phyloP scores from a whole-genome alignment of 345 rosid species.

The Mercurialis annua region DNA sequence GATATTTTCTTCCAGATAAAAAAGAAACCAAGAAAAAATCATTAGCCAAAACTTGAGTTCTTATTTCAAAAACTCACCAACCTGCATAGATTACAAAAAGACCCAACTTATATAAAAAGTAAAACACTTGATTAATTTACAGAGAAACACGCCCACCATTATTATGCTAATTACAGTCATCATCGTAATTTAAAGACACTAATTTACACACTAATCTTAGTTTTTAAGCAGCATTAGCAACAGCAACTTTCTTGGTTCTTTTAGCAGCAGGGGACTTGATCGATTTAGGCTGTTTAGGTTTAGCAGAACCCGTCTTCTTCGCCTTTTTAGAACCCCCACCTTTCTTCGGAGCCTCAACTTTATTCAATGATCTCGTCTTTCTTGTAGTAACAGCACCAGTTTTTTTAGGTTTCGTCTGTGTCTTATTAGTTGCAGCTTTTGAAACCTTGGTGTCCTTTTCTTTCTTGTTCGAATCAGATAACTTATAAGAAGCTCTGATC shows the following conservation, averaged over 20 bases:
- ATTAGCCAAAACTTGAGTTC: too few species aligned
- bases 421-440: not conserved
- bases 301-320: constrained; percentile 35
- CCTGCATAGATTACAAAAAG: not conserved
- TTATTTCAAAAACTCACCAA: too few species aligned
- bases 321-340: constrained; percentile 30
- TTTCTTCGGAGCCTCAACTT: constrained; percentile 31
- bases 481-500: constrained; percentile 83
- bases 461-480: constrained; percentile 33
- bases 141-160: not conserved
- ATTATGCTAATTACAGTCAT: not conserved
- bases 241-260: constrained; percentile 44
- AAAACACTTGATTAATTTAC: not conserved
- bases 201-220: not conserved
- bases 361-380: constrained; percentile 39
- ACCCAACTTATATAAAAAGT: not conserved
- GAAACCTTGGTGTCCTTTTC: constrained; percentile 8
- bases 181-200: not conserved
- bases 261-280: constrained; percentile 42
- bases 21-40: too few species aligned
- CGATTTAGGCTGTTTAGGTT: constrained; percentile 43
- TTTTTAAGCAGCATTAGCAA: constrained; percentile 29
- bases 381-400: constrained; percentile 19
- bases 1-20: too few species aligned
- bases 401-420: not conserved